phyloP scores from a whole-genome alignment of 306 rosid species.

The Pterocarpus macrocarpus region DNA sequence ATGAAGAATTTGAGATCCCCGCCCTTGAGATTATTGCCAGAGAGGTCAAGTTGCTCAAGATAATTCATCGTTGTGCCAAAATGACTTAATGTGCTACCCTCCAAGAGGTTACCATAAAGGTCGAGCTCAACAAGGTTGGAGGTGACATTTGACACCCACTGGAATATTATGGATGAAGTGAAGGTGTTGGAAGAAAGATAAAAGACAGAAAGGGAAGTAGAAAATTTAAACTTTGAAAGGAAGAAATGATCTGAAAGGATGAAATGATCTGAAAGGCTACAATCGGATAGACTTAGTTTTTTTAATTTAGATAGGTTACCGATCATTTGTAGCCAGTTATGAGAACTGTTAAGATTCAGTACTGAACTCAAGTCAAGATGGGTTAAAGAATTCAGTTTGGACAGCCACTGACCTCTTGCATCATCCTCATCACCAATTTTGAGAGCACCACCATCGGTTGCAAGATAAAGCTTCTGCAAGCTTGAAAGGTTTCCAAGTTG shows the following conservation, averaged over 20 bases:
- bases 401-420: neutral
- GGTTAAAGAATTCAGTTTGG: neutral
- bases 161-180: neutral
- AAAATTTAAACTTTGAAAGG: too few species aligned
- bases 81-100: too few species aligned
- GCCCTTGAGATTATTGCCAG: too few species aligned
- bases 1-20: too few species aligned
- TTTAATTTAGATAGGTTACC: neutral
- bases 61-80: neutral
- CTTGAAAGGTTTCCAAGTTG: slow-evolving; percentile 14
- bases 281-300: neutral
- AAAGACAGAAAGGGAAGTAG: neutral
- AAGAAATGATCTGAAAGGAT: too few species aligned
- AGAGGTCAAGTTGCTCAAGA: neutral
- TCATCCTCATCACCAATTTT: neutral
- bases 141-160: neutral
- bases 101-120: too few species aligned
- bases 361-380: neutral
- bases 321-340: neutral
- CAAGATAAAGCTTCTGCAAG: neutral
- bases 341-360: neutral
- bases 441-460: neutral
- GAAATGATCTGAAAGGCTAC: neutral
- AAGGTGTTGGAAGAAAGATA: neutral
- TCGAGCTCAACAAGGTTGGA: slow-evolving; percentile 3